Base-by-base conservation (phyloP, 2,329 filamentous ascomycete species). In the Neospermospora avenae region DNA sequence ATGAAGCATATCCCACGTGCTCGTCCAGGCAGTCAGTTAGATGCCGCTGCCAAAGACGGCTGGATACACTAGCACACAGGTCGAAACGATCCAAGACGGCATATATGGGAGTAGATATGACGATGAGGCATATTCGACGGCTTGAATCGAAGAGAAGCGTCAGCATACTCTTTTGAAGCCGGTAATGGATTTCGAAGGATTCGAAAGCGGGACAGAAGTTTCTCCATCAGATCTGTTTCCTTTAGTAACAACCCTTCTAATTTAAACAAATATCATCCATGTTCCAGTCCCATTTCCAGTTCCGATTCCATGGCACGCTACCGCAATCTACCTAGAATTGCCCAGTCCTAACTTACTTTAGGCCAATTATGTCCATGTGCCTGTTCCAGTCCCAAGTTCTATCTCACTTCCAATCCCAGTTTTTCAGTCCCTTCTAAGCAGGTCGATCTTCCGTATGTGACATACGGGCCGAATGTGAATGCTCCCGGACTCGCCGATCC, bases 381-480 rank as follows among this genome's bases (percentile, higher is more conserved):
- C 28, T 1, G 25, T 6, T 22, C 20, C 42, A 24, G 6, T 6
- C 14, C 42, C 42, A 25, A 13, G 4, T 24, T 45, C 42, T 11
- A 25, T 45, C 20, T 20, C 20, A 42, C 16, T 25, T 20, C 10
- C 42, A n/a, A 24, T 20, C n/a, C 46, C 46, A 49, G 22, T 11
- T 34, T 13, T 49, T 16, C 46, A 49, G 46, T 35, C 46, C 31
- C 46, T 49, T 49, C 46, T 49, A 49, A 49, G 46, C 46, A 49
- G 46, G 28, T 49, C 25, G 25, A 49, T 49, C 34, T 42, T 16
- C 16, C 39, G 4, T 18, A 25, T n/a, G 34, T 49, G 46, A 49
- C 28, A 25, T 49, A n/a, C 46, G 46, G 46, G 46, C 28, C 8
- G 39, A 42, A 16, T 42, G 39, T n/a, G 16, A 18, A 42, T 42